phyloP scores from a whole-genome alignment of 2,329 filamentous ascomycete species.

The Ophiostoma novo-ulmi region DNA sequence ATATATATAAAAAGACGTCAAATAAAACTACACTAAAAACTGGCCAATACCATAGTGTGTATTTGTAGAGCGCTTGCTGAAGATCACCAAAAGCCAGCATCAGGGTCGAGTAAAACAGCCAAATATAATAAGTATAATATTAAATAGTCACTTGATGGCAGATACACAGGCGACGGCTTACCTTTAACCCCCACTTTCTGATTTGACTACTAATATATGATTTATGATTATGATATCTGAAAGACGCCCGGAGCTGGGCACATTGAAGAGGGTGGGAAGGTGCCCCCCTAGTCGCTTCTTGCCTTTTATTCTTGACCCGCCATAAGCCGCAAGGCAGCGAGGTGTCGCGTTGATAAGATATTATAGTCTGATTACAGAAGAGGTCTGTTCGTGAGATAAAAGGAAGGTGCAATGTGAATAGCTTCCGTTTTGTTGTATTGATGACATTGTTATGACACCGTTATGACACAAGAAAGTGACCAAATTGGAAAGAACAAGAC shows the following conservation, averaged over 20 bases:
- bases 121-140: background rate
- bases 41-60: background rate
- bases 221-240: slow-evolving; percentile 1
- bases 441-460: background rate
- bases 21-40: background rate
- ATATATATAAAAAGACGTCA: background rate
- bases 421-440: background rate
- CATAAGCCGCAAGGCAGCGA: background rate
- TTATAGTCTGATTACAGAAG: background rate
- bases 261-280: background rate
- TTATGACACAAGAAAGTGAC: background rate
- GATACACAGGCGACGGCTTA: background rate
- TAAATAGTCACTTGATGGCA: background rate
- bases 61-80: background rate
- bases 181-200: background rate
- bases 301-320: slow-evolving; percentile 2
- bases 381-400: background rate
- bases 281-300: slow-evolving; percentile 1
- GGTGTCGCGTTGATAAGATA: background rate
- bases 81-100: background rate
- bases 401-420: background rate
- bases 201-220: background rate
- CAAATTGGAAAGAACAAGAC: background rate
- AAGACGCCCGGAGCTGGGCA: background rate
- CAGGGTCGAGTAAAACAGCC: background rate